These are phyloP conservation scores for Monotropa hypopitys DNA, from an alignment of 179 eudicot genomes.

Conservation along the genomic window DNA sequence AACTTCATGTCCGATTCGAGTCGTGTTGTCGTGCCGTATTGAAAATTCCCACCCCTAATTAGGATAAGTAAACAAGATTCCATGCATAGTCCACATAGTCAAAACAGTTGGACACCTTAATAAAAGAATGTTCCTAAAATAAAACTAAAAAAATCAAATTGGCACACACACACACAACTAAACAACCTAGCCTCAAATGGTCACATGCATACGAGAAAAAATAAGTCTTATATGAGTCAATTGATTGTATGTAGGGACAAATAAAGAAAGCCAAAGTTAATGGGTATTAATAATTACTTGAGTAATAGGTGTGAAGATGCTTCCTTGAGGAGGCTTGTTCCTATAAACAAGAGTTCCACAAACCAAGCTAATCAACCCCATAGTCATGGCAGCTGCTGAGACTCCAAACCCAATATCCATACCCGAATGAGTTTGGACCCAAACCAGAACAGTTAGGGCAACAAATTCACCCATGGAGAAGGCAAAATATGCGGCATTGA, in stretches of 20 bases:
- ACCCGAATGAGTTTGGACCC: slow-evolving; percentile 88
- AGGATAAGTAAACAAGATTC: slow-evolving; percentile 6
- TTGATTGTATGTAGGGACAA: too few relatives aligned
- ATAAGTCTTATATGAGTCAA: too few relatives aligned
- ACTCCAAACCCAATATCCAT: slow-evolving; percentile 93
- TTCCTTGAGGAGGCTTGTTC: slow-evolving; percentile 75
- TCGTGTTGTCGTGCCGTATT: too few relatives aligned
- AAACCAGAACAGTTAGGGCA: slow-evolving; percentile 75
- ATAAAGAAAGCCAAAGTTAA: neutral
- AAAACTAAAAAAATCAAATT: neutral
- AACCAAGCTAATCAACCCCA: slow-evolving; percentile 65
- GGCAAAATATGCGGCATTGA: slow-evolving; percentile 83
- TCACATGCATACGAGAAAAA: neutral
- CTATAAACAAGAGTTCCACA: slow-evolving; percentile 58
- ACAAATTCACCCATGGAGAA: slow-evolving; percentile 76
- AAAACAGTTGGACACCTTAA: neutral
- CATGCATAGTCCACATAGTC: slow-evolving; percentile 9
- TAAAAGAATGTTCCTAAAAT: neutral
- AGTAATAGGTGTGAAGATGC: slow-evolving; percentile 73
- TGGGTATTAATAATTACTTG: slow-evolving; percentile 29
- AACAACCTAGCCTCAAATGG: neutral
- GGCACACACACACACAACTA: neutral
- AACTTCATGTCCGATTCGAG: too few relatives aligned
- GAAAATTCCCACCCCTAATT: too few relatives aligned
- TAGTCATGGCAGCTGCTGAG: slow-evolving; percentile 76